Percentiles rank a stretch among this genome's conserved stretches.
These are phyloP conservation scores for Pseudomassariella vexata DNA, from an alignment of 2,329 filamentous ascomycete genomes.

Conservation along the genomic window DNA sequence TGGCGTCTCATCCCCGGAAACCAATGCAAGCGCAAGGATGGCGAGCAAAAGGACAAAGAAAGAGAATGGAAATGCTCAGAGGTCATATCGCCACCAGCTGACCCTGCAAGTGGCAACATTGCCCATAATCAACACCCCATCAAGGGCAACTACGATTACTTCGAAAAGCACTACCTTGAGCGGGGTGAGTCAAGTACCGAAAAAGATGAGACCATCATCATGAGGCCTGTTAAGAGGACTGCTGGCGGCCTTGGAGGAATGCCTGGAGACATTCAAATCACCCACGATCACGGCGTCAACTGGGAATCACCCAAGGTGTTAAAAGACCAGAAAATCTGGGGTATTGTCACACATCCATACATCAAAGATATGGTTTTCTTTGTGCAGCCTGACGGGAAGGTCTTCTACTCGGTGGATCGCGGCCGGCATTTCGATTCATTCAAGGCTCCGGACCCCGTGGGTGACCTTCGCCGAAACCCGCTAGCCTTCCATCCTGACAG, in stretches of 20 bases:
- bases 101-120: constrained; percentile 62
- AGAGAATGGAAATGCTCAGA: constrained; percentile 75
- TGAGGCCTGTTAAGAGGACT: constrained; percentile 42
- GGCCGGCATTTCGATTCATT: constrained; percentile 71
- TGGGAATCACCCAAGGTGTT: constrained; percentile 65
- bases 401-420: constrained; percentile 78
- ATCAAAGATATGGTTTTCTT: constrained; percentile 86
- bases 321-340: constrained; percentile 61
- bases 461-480: constrained; percentile 31
- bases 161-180: constrained; percentile 71
- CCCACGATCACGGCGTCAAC: constrained; percentile 80
- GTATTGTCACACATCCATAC: constrained; percentile 72
- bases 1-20: constrained; percentile 89
- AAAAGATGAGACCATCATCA: constrained; percentile 67
- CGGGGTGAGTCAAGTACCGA: constrained; percentile 58
- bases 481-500: constrained; percentile 78
- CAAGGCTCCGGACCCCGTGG: constrained; percentile 55
- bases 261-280: constrained; percentile 61
- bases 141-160: constrained; percentile 44
- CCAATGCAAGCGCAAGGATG: constrained; percentile 57
- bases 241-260: constrained; percentile 50
- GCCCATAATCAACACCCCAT: constrained; percentile 56
- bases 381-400: constrained; percentile 59
- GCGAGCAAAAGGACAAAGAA: constrained; percentile 62
- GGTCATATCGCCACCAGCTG: constrained; percentile 36